Conservation (phyloP, 192 early-diverging fungal genomes). For the Coemansia sp. region DNA sequence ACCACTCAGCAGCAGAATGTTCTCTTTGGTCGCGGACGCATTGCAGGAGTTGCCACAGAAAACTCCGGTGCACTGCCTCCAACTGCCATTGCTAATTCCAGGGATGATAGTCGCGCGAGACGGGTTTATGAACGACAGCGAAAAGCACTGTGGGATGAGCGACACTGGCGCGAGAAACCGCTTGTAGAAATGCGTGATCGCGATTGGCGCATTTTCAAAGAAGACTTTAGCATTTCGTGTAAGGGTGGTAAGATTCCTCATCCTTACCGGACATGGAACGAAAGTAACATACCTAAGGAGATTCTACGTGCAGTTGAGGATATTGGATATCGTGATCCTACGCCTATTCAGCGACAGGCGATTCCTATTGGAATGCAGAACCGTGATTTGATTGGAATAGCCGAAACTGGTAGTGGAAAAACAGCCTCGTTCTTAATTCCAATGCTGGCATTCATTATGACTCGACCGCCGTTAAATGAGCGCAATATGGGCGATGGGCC, state of each 20-base stretch:
- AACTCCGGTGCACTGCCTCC: neutral
- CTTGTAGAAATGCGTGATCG: constrained; percentile 90
- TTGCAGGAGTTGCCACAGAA: constrained; percentile 3
- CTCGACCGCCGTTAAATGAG: constrained; percentile 73
- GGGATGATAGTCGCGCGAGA: neutral
- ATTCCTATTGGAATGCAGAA: constrained; percentile 94
- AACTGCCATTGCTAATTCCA: neutral
- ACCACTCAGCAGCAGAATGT: constrained; percentile 56
- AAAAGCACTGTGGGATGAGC: constrained; percentile 70
- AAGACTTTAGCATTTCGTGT: constrained; percentile 94
- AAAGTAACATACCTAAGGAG: constrained; percentile 68
- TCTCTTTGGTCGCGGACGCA: constrained; percentile 75
- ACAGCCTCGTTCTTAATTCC: constrained; percentile 96
- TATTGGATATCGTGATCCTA: constrained; percentile 91
- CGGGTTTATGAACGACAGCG: constrained; percentile 1
- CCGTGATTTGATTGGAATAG: constrained; percentile 84
- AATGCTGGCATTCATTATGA: constrained; percentile 85
- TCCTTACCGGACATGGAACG: constrained; percentile 86
- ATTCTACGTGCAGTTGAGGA: constrained; percentile 76
- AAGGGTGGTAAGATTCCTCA: constrained; percentile 90
- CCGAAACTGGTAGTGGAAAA: constrained; percentile 93
- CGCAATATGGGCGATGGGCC: constrained; percentile 83
- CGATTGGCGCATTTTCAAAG: constrained; percentile 99
- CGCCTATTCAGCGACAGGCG: constrained; percentile 95
- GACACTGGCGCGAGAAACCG: constrained; percentile 94